A percentile compares a stretch with the other conserved stretches of the same genome.
Conservation (phyloP, 1,139 yeast genomes). For the Debaryomyces nepalensis region DNA sequence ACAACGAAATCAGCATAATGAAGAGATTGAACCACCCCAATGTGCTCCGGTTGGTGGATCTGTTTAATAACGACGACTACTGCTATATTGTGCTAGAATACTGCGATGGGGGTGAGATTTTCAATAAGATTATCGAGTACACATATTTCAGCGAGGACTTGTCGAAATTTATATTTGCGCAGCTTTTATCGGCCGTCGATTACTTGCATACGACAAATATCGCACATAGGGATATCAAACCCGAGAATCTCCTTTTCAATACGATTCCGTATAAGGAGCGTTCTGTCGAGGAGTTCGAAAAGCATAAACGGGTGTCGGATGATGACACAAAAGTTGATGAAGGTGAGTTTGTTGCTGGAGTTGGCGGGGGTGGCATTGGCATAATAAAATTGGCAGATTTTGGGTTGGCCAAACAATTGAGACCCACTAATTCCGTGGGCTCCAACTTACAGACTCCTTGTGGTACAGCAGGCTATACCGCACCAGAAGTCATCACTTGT, state of each 20-base stretch:
- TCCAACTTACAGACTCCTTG: conserved; percentile 67
- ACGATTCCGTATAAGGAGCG: conserved; percentile 51
- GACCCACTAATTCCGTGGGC: conserved; percentile 41
- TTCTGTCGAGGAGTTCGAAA: conserved; percentile 42
- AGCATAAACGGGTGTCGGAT: conserved; percentile 66
- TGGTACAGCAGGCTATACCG: conserved; percentile 73
- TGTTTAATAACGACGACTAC: conserved; percentile 56
- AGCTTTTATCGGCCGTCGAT: conserved; percentile 80
- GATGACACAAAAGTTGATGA: conserved; percentile 82
- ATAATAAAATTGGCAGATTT: conserved; percentile 87
- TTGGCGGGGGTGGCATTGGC: conserved; percentile 94
- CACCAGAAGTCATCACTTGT: conserved; percentile 84
- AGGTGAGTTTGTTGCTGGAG: conserved; percentile 74
- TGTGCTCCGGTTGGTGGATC: conserved; percentile 71
- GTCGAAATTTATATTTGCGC: conserved; percentile 81
- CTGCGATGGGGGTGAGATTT: conserved; percentile 92
- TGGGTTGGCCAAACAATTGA: conserved; percentile 86
- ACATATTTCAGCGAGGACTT: conserved; percentile 90
- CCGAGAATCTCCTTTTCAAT: conserved; percentile 83
- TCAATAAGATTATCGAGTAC: conserved; percentile 87
- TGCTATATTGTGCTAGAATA: conserved; percentile 85
- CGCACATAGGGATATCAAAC: conserved; percentile 94
- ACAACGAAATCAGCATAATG: conserved; percentile 88
- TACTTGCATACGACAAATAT: conserved; percentile 81
- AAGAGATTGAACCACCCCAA: conserved; percentile 72